A percentile compares a stretch with the other conserved stretches of the same genome.
These are phyloP conservation scores for Mallotus repandus DNA, from an alignment of 441 rosid species.

Conservation along the genomic window DNA sequence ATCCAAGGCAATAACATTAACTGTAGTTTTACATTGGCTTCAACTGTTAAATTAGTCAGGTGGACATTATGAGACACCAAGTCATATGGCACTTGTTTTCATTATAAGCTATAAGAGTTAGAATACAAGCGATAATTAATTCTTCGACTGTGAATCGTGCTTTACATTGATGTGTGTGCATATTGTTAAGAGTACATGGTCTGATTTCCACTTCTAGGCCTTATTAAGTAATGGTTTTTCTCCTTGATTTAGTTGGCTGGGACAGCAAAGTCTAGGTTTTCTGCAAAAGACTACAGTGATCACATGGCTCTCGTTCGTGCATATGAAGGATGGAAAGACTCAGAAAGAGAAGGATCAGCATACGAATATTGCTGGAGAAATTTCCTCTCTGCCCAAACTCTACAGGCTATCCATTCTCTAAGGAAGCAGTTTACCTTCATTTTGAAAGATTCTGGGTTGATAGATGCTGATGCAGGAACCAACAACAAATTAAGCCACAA, in stretches of 20 bases:
- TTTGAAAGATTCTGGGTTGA: slow-evolving; percentile 81
- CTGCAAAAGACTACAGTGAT: slow-evolving; percentile 98
- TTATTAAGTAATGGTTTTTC: slow-evolving; percentile 13
- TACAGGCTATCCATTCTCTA: slow-evolving; percentile 96
- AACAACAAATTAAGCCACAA: slow-evolving; percentile 90
- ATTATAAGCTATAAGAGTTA: background rate
- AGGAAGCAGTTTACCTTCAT: slow-evolving; percentile 89
- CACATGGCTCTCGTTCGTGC: slow-evolving; percentile 99
- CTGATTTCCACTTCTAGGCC: background rate
- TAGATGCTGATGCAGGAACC: slow-evolving; percentile 56
- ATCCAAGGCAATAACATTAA: background rate
- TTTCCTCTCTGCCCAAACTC: slow-evolving; percentile 93
- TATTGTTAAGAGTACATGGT: background rate
- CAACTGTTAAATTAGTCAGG: background rate
- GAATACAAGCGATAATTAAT: background rate
- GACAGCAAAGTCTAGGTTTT: slow-evolving; percentile 93
- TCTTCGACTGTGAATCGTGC: no score
- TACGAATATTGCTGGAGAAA: slow-evolving; percentile 99
- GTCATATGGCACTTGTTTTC: background rate
- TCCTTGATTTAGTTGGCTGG: slow-evolving; percentile 73
- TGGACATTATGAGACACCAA: background rate
- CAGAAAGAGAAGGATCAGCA: slow-evolving; percentile 94
- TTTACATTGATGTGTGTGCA: background rate
- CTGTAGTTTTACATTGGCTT: background rate
- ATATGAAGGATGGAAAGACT: slow-evolving; percentile 99